Conservation (phyloP, 2,329 filamentous ascomycete genomes). For the Cordyceps militaris region DNA sequence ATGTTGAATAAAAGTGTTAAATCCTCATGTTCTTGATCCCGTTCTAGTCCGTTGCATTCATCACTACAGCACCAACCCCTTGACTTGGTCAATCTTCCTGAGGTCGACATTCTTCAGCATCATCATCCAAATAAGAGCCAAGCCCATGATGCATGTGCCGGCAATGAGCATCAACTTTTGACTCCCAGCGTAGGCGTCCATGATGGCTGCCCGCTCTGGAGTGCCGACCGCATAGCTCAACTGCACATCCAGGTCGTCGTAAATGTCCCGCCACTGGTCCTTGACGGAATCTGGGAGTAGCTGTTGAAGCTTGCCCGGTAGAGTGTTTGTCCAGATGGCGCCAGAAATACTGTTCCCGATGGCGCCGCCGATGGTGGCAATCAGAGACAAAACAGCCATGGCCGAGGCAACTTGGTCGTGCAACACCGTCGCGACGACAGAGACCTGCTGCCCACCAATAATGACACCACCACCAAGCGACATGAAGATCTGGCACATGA, state of each 20-base stretch:
- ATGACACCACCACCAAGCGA: slow-evolving; percentile 22
- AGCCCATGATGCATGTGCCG: slow-evolving; percentile 24
- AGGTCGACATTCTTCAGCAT: slow-evolving; percentile 27
- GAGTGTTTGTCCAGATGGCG: slow-evolving; percentile 28
- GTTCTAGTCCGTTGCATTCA: neutral
- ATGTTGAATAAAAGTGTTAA: slow-evolving; percentile 1
- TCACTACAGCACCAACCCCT: slow-evolving; percentile 17
- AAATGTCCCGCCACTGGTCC: slow-evolving; percentile 35
- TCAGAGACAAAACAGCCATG: slow-evolving; percentile 27
- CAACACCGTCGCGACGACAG: slow-evolving; percentile 25
- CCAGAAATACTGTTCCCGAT: slow-evolving; percentile 26
- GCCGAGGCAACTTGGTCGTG: slow-evolving; percentile 28
- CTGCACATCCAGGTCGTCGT: slow-evolving; percentile 28
- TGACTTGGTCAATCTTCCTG: slow-evolving; percentile 24
- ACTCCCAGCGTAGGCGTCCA: slow-evolving; percentile 39
- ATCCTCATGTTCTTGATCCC: neutral
- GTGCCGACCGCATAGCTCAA: slow-evolving; percentile 34
- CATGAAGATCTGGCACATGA: slow-evolving; percentile 34
- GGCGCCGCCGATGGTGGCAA: slow-evolving; percentile 25
- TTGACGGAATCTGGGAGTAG: slow-evolving; percentile 31
- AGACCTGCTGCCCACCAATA: slow-evolving; percentile 25
- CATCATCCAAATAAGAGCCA: slow-evolving; percentile 23
- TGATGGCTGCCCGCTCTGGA: slow-evolving; percentile 35
- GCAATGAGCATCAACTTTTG: slow-evolving; percentile 35
- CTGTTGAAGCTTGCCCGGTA: slow-evolving; percentile 31